Base-by-base conservation (phyloP, 2,329 filamentous ascomycete genomes). In the Alternaria sp. region DNA sequence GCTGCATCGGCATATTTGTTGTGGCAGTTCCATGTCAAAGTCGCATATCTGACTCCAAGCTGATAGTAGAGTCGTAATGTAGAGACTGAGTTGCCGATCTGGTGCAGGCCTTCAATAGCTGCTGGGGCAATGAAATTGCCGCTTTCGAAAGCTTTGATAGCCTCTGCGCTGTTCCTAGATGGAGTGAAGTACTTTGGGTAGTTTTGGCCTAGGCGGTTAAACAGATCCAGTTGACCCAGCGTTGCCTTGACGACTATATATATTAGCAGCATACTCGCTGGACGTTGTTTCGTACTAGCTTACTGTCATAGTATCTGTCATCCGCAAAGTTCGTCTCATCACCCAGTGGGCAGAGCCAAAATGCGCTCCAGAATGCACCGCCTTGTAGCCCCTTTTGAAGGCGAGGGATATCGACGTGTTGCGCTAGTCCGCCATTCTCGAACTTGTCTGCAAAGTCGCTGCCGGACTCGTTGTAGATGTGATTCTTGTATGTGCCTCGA, bases 291-390 rank as follows among this genome's bases (percentile, higher is more conserved):
- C 2, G n/a, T 9, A 9, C 22, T 34, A 20, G 71, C 85, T 75
- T 80, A 91, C 89, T 89, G 8, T 84, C 78, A 6, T 85, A 86
- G 73, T 94, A 94, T 72, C 88, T 91, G 54, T 84, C 86, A 70
- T 93, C 86, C 0, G 90, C 91, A 72, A 92, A 93, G 78, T 96
- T 88, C 5, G 85, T 85, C 48, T 87, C 88, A 71, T 94, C 88
- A 28, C 72, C 73, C 12, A 59, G 25, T 0, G 94, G 93, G 73
- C 94, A 97, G 0, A 87, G 87, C 41, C 91, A 88, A 71, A 85
- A 98, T 10, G 95, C 92, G 74, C 90, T 94, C 94, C 94, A 97
- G 77, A 97, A 97, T n/a, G 92, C 89, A 57, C 93, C 94, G 40
- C 93, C 93, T 64, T 90, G 88, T 67, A 85, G 84, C 2, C 94